Evolutionary conservation across 805 yeast species (phyloP).

Genomic region (Spathaspora passalidarum): DNA sequence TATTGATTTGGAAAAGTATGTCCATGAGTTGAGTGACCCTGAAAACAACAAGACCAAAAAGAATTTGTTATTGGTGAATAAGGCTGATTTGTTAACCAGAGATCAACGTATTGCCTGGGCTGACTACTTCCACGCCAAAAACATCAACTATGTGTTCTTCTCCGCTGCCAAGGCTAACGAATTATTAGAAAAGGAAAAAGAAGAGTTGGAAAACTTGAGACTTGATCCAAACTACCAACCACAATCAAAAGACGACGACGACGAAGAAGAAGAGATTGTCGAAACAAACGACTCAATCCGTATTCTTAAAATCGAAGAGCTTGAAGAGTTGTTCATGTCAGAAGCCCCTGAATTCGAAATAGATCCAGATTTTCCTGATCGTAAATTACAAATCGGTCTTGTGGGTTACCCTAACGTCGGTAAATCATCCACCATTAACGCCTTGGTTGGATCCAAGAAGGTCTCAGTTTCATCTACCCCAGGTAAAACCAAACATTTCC

Average conservation of each 20-base stretch:
- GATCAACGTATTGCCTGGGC: constrained; percentile 88
- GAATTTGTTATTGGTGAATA: constrained; percentile 83
- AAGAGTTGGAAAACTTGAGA: constrained; percentile 33
- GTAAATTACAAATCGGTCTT: constrained; percentile 80
- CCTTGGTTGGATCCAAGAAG: constrained; percentile 91
- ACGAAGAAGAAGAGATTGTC: constrained; percentile 20
- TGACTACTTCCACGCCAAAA: constrained; percentile 61
- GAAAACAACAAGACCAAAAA: constrained; percentile 50
- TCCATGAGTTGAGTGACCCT: constrained; percentile 64
- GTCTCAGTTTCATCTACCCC: constrained; percentile 99
- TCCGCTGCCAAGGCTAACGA: constrained; percentile 86
- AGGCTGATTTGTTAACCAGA: constrained; percentile 81
- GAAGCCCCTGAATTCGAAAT: constrained; percentile 72
- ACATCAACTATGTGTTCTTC: constrained; percentile 86
- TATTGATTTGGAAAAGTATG: constrained; percentile 81
- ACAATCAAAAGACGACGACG: constrained; percentile 19
- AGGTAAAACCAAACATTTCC: constrained; percentile 98
- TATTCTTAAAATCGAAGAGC: constrained; percentile 77
- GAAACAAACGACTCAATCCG: constrained; percentile 42
- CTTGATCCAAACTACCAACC: constrained; percentile 9
- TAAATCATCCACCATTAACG: constrained; percentile 96
- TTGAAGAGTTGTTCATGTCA: constrained; percentile 72
- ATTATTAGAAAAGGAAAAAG: constrained; percentile 60
- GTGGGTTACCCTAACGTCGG: constrained; percentile 97
- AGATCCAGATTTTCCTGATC: constrained; percentile 54